Evolutionary conservation across 192 early-diverging fungal species (phyloP), one percentile per base, ranked within the genome.

Genomic region (Phycomyces blakesleeanus): DNA sequence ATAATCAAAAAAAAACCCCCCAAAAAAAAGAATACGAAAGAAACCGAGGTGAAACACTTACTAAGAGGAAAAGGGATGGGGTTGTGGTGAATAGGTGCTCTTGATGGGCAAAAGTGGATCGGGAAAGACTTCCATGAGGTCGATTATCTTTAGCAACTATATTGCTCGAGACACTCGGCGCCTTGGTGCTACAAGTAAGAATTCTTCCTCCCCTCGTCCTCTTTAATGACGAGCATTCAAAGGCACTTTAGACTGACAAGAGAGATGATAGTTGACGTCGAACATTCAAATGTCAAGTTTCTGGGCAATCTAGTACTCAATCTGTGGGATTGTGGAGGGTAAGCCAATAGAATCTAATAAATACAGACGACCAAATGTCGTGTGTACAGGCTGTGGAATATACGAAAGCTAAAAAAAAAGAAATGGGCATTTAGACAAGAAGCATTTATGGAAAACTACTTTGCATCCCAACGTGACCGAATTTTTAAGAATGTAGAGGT

Each of bases 41-140:
- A 44, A 44, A 44, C 16, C n/a, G 16, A 50, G 49, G 49, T 50
- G 16, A 47, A 41, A 26, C 10, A 60, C 24, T 42, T 39, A 22
- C 20, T 15, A 26, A 34, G 29, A 34, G 29, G 29, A 34, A 34
- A 34, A 34, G 29, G 29, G 29, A 34, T 34, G 29, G 29, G n/a
- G 29, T 44, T 12, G 9, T 42, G 41, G 6, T 51, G 38, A 47
- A 18, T 74, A 98, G 93, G 90, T 98, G 18, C 86, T 99, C 39
- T 85, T 99, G 76, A 97, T 99, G 97, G 97, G 97, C 27, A 92
- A 93, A 71, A 91, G 88, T 69, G 95, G 95, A 8, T 90, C 93
- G 2, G 97, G 97, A 51, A 99, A 99, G 84, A 99, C 97, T 20
- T 97, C 94, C 34, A 99, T 99, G 97, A 84, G 95, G 60, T 94